These are phyloP conservation scores for Pythium apleroticum DNA, from an alignment of 352 stramenopile species.

Conservation along the genomic window DNA sequence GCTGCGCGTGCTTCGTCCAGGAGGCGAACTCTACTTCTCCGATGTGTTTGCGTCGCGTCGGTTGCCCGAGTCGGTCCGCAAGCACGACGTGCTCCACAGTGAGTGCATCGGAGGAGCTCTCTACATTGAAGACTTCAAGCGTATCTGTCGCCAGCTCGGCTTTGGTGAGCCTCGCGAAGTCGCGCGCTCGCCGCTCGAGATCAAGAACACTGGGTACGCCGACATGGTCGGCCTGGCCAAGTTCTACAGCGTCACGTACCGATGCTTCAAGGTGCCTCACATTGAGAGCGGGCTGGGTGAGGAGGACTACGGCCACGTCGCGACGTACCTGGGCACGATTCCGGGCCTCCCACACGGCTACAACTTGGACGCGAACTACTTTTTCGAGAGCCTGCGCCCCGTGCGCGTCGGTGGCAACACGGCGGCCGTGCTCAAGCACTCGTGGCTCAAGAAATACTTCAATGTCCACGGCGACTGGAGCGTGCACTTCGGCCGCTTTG, in stretches of 20 bases:
- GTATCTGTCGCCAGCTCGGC: constrained; percentile 69
- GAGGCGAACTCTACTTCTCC: constrained; percentile 92
- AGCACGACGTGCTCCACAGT: constrained; percentile 86
- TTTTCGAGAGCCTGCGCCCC: constrained; percentile 74
- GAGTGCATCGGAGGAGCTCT: constrained; percentile 90
- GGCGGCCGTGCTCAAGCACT: constrained; percentile 71
- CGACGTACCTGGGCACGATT: constrained; percentile 92
- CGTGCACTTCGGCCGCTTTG: constrained; percentile 69
- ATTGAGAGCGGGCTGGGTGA: constrained; percentile 58
- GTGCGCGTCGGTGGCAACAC: constrained; percentile 88
- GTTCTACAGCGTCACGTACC: constrained; percentile 90
- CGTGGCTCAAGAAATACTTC: constrained; percentile 82
- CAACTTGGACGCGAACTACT: constrained; percentile 73
- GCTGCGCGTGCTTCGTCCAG: constrained; percentile 75
- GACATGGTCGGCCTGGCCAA: constrained; percentile 73
- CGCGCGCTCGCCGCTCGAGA: constrained; percentile 63
- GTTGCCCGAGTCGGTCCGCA: constrained; percentile 60
- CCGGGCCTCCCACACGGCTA: constrained; percentile 56
- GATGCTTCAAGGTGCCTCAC: constrained; percentile 84
- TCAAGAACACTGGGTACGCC: constrained; percentile 60
- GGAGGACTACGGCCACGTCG: constrained; percentile 92
- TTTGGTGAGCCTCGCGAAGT: constrained; percentile 89
- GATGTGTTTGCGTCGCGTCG: constrained; percentile 88
- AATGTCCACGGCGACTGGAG: constrained; percentile 80
- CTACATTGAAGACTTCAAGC: constrained; percentile 92